A percentile compares a stretch with the other conserved stretches of the same genome.
These are phyloP conservation scores for Penicillium rolfsii DNA, from an alignment of 2,329 filamentous ascomycete species.

Conservation along the genomic window DNA sequence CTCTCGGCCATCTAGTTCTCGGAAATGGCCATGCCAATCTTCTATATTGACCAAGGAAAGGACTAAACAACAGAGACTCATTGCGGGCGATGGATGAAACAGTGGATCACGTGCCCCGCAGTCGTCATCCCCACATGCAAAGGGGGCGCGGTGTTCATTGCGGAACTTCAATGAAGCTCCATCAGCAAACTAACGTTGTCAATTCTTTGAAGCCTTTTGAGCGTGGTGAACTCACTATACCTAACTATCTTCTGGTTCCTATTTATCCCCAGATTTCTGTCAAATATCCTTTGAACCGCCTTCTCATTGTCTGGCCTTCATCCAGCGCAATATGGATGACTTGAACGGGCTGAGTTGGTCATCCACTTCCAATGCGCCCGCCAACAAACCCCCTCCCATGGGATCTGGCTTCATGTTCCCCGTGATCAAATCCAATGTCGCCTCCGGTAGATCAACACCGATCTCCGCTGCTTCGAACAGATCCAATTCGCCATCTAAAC, in stretches of 20 bases:
- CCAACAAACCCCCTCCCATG: conserved; percentile 44
- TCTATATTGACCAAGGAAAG: not conserved
- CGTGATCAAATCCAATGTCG: conserved; percentile 41
- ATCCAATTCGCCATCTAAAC: conserved; percentile 45
- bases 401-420: conserved; percentile 41
- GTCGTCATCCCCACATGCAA: conserved; percentile 20
- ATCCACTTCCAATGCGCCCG: conserved; percentile 37
- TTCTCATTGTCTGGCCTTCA: conserved; percentile 6
- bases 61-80: not conserved
- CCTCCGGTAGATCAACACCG: conserved; percentile 51
- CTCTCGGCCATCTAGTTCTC: not conserved
- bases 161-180: conserved; percentile 8
- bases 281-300: not conserved
- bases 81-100: conserved; percentile 14
- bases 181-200: conserved; percentile 6
- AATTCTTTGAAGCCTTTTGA: conserved; percentile 5
- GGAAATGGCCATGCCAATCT: not conserved
- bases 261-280: conserved; percentile 5
- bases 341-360: conserved; percentile 52
- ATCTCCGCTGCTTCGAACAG: conserved; percentile 37
- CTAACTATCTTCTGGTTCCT: not conserved
- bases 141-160: conserved; percentile 16
- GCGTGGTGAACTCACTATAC: conserved; percentile 12
- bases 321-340: conserved; percentile 48
- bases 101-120: conserved; percentile 21